Evolutionary conservation across 768 basidiomycete genomes (phyloP), one percentile per base, ranked within the genome.

Genomic region (Podaxis pistillaris): DNA sequence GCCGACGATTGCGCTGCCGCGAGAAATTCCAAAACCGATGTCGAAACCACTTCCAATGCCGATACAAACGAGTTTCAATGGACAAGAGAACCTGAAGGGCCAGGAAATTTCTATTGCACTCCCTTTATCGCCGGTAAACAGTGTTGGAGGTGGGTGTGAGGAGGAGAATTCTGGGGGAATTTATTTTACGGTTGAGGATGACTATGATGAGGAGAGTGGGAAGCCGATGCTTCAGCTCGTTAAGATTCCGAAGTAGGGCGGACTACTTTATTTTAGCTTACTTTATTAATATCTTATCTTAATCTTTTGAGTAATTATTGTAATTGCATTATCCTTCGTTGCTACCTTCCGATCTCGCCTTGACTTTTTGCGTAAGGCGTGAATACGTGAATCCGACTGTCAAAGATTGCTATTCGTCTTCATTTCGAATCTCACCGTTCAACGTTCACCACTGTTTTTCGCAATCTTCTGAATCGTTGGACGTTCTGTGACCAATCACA

Each of bases 171-270:
- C 36, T 1, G 55, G 61, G 19, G 55, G 49, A 15, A 56, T 62
- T n/a, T 62, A 56, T n/a, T n/a, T 62, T 30, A 62, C 61, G 12
- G 61, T 62, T 37, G 61, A 62, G 17, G 61, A 54, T 56, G 61
- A 30, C 1, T 40, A 33, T 33, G 54, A 62, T 56, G 54, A 38
- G 13, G 61, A 56, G 47, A 56, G 46, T 30, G 61, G 61, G 36
- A 46, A 55, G 36, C 44, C 54, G 33, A 37, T 36, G 30, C 46
- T 56, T 19, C 30, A 47, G 19, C 54, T 56, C 38, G 61, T 62
- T 38, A 55, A 62, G 47, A 12, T 56, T 17, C 55, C 61, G 13
- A 54, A 26, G 38, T 53, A 60, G 40, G 8, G 33, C 8, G 33
- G 33, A 33, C 8, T 33, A 33, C 9, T 9, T 33, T 33, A 33